Conservation (phyloP, 2,329 filamentous ascomycete species). For the Aspergillus sp. region DNA sequence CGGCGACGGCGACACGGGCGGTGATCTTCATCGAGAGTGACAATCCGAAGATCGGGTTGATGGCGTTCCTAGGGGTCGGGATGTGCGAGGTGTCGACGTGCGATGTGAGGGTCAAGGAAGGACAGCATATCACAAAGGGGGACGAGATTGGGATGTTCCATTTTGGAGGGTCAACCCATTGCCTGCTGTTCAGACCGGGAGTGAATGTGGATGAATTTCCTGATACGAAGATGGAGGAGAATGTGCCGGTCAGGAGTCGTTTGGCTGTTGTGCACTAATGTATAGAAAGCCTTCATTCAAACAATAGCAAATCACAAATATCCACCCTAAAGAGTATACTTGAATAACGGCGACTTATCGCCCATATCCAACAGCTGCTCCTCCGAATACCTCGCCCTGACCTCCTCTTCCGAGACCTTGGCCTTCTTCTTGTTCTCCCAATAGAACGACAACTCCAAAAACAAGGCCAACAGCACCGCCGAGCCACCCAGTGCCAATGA, state of each 20-base stretch:
- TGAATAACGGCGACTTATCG: slow-evolving; percentile 44
- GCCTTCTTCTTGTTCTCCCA: slow-evolving; percentile 20
- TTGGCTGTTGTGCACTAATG: slow-evolving; percentile 18
- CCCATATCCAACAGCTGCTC: slow-evolving; percentile 42
- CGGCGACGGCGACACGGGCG: slow-evolving; percentile 66
- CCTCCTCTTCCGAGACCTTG: slow-evolving; percentile 30
- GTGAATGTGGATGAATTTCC: slow-evolving; percentile 31
- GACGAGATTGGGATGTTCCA: slow-evolving; percentile 77
- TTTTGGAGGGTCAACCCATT: slow-evolving; percentile 72
- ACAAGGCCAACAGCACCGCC: slow-evolving; percentile 17
- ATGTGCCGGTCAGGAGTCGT: slow-evolving; percentile 27
- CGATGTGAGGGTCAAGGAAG: slow-evolving; percentile 67
- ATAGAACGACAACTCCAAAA: slow-evolving; percentile 20
- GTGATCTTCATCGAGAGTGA: slow-evolving; percentile 71
- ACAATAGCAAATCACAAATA: neutral
- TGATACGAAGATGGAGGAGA: slow-evolving; percentile 21
- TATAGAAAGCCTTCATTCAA: no score
- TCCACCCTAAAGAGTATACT: slow-evolving; percentile 29
- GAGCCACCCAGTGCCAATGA: slow-evolving; percentile 17
- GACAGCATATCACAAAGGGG: slow-evolving; percentile 66
- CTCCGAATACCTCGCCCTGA: slow-evolving; percentile 37
- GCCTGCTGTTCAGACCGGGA: slow-evolving; percentile 58
- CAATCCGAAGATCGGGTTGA: slow-evolving; percentile 63
- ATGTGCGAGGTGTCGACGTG: slow-evolving; percentile 77
- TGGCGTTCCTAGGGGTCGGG: slow-evolving; percentile 69